Conservation (phyloP, 805 yeast species). For the Helenozyma rhizophorensis region DNA sequence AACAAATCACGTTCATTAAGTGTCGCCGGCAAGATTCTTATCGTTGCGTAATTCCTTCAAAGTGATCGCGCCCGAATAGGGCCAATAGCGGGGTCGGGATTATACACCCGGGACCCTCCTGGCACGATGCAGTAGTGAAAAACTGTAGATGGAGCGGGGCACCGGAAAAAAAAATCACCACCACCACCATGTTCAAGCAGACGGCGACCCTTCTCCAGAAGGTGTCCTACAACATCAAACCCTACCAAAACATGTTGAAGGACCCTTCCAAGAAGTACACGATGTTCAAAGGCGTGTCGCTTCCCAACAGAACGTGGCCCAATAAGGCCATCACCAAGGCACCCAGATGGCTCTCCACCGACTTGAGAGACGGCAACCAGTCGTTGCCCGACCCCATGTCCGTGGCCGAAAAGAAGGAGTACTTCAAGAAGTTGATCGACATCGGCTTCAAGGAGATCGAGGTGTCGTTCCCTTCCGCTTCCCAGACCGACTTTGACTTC, state of each 20-base stretch:
- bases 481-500: slow-evolving; percentile 79
- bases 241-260: slow-evolving; percentile 48
- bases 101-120: not conserved
- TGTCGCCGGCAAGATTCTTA: no score
- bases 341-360: slow-evolving; percentile 79
- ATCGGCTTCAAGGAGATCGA: slow-evolving; percentile 79
- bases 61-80: no score
- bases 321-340: slow-evolving; percentile 59
- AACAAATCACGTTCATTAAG: no score
- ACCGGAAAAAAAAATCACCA: not conserved
- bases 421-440: slow-evolving; percentile 67
- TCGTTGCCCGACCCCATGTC: slow-evolving; percentile 82
- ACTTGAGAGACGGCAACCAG: slow-evolving; percentile 78
- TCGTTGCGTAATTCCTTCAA: no score
- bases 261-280: slow-evolving; percentile 66
- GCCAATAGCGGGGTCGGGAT: not conserved
- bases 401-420: slow-evolving; percentile 66
- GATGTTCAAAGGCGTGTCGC: slow-evolving; percentile 49
- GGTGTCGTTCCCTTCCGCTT: slow-evolving; percentile 77
- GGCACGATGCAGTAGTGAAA: not conserved
- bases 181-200: slow-evolving; percentile 22
- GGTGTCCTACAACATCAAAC: slow-evolving; percentile 20
- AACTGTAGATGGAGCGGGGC: not conserved
- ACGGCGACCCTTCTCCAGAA: slow-evolving; percentile 20
- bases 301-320: slow-evolving; percentile 72